Conservation (phyloP, 495 filamentous ascomycete genomes). For the Penicillium paradoxum region DNA sequence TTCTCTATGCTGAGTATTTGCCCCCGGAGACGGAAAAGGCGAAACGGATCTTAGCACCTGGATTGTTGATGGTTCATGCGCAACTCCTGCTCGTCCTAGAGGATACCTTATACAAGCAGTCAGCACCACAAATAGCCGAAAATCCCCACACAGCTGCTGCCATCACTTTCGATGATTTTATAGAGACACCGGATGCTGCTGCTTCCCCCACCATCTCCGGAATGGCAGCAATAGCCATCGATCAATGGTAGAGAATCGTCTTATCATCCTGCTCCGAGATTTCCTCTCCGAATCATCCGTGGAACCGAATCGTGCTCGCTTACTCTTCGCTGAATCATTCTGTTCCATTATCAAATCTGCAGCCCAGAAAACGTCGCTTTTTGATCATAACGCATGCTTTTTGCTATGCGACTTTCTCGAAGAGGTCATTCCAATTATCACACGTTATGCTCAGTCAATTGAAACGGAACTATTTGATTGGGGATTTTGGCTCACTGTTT, state of each 20-base stretch:
- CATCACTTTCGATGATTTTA: constrained; percentile 71
- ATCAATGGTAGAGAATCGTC: constrained; percentile 86
- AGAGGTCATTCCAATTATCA: constrained; percentile 61
- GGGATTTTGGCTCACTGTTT: constrained; percentile 85
- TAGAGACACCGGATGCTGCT: constrained; percentile 63
- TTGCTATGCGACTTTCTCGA: constrained; percentile 90
- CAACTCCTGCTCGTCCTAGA: constrained; percentile 81
- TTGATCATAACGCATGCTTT: constrained; percentile 85
- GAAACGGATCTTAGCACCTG: constrained; percentile 63
- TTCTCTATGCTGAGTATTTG: constrained; percentile 75
- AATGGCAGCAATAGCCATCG: constrained; percentile 60
- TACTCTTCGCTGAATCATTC: constrained; percentile 77
- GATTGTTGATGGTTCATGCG: constrained; percentile 76
- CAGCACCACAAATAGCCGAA: constrained; percentile 46
- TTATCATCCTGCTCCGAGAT: constrained; percentile 83
- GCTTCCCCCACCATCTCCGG: constrained; percentile 63
- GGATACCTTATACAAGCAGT: constrained; percentile 72
- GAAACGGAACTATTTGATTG: constrained; percentile 58
- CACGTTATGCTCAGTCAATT: constrained; percentile 50
- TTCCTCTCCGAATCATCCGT: constrained; percentile 67
- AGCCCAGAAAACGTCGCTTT: constrained; percentile 72
- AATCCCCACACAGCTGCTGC: constrained; percentile 53
- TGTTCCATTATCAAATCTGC: constrained; percentile 65
- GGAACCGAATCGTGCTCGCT: constrained; percentile 50
- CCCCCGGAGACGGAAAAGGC: constrained; percentile 60